Base-by-base conservation (phyloP, 2,329 filamentous ascomycete genomes). In the Penicillium paneum region DNA sequence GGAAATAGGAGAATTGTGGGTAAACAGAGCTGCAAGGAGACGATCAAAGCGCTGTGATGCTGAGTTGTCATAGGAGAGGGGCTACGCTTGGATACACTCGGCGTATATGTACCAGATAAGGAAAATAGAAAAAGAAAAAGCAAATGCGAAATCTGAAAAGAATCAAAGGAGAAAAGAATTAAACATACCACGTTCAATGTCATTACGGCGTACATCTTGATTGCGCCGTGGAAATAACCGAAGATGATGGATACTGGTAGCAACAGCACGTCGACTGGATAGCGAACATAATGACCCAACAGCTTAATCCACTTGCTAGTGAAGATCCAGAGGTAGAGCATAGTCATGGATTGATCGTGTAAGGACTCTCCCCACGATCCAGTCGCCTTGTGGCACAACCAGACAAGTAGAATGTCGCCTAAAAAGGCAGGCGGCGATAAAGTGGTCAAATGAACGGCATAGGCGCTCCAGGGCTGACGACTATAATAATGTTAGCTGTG, bases 221-320 rank as follows among this genome's bases (percentile, higher is more conserved):
- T 92, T 58, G 91, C 74, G 57, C 92, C 91, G 72, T 97, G 93
- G 66, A 95, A 89, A 75, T 94, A 97, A 47, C 93, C 93, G 74
- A 97, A 97, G 13, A 91, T 59, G 64, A 97, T 85, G 36, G 91
- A 96, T n/a, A 93, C 79, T 0, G 90, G 91, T 47, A 96, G 79
- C 68, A 89, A 89, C 39, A 89, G 69, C 59, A 96, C 76, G 71
- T 97, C 93, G 63, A 83, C 83, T 5, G 93, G 91, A 73, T 95
- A 89, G 61, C 89, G 87, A 66, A 88, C 81, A 75, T 96, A 94
- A 65, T 97, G 86, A 10, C 90, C 91, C 65, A 94, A 77, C 51
- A 97, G 81, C 80, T 97, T 97, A 76, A 97, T 86, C 53, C 90
- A 88, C 78, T 97, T 97, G 73, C 89, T 92, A 71, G 91, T 90